Conservation (phyloP, 2,329 filamentous ascomycete genomes). For the Calonectria pteridis region DNA sequence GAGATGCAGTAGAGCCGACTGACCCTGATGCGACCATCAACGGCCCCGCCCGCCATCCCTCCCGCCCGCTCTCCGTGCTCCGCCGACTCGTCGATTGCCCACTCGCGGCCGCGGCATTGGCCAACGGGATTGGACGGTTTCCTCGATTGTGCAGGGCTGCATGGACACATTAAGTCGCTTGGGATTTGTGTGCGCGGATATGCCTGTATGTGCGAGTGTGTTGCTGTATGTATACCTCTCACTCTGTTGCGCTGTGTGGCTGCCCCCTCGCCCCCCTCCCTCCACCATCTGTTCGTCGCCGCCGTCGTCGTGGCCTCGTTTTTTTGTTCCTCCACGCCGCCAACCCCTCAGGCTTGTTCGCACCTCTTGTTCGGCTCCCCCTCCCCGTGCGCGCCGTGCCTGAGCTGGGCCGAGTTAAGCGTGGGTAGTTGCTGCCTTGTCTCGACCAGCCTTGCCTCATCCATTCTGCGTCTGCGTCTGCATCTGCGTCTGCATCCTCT, state of each 20-base stretch:
- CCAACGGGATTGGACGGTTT: slow-evolving; percentile 14
- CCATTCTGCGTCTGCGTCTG: slow-evolving; percentile 5
- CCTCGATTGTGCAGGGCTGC: slow-evolving; percentile 6
- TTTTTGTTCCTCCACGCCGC: slow-evolving; percentile 9
- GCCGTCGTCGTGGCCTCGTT: slow-evolving; percentile 9
- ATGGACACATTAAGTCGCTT: not conserved
- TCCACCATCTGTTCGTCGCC: slow-evolving; percentile 24
- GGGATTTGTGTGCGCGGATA: not conserved
- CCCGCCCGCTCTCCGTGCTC: slow-evolving; percentile 23
- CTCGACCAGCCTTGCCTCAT: not conserved
- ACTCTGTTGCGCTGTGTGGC: not conserved
- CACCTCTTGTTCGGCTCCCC: not conserved
- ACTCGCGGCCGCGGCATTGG: slow-evolving; percentile 16
- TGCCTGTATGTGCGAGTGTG: slow-evolving; percentile 7
- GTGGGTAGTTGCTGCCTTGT: slow-evolving; percentile 7
- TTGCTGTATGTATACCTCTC: not conserved
- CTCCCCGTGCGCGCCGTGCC: slow-evolving; percentile 16
- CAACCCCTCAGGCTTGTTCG: not conserved
- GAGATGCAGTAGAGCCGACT: slow-evolving; percentile 8
- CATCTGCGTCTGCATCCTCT: slow-evolving; percentile 2
- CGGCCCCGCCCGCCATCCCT: slow-evolving; percentile 23
- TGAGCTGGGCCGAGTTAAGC: slow-evolving; percentile 12
- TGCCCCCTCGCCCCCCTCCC: slow-evolving; percentile 5
- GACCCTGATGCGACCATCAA: slow-evolving; percentile 20
- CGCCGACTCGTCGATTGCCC: slow-evolving; percentile 14